These are phyloP conservation scores for Fusarium mundagurra DNA, from an alignment of 2,329 filamentous ascomycete genomes.

Conservation along the genomic window DNA sequence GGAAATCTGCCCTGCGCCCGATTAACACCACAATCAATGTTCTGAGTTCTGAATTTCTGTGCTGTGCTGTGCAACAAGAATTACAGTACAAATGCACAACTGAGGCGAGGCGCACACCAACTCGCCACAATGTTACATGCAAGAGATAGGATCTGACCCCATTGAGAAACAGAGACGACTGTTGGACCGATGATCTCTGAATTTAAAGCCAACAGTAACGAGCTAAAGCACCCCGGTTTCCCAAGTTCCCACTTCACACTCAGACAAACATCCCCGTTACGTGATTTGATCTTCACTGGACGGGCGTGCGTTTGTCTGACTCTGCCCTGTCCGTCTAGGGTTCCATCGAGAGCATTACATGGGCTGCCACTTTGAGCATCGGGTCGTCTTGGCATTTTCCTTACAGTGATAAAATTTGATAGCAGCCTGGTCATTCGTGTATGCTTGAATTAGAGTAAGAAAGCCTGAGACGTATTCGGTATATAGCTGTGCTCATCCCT, in stretches of 20 bases:
- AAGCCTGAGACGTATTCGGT: not conserved
- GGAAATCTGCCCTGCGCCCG: constrained; percentile 17
- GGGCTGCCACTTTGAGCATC: constrained; percentile 37
- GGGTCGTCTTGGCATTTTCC: constrained; percentile 25
- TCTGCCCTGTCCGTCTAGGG: constrained; percentile 11
- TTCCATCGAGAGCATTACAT: constrained; percentile 17
- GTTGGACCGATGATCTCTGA: constrained; percentile 10
- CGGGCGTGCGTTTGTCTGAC: constrained; percentile 9
- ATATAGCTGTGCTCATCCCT: constrained; percentile 20
- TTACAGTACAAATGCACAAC: constrained; percentile 7
- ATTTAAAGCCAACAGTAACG: not conserved
- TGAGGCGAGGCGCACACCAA: constrained; percentile 12
- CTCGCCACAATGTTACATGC: constrained; percentile 7
- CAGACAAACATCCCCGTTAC: constrained; percentile 23
- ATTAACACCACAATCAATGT: not conserved
- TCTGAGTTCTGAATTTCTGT: not conserved
- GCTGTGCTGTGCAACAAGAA: not conserved
- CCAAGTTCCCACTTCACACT: not conserved
- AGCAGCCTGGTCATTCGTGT: not conserved
- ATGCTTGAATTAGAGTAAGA: not conserved
- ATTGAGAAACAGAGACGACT: not conserved
- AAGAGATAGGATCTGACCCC: constrained; percentile 19
- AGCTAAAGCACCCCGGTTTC: not conserved
- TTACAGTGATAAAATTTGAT: not conserved
- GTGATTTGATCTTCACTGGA: constrained; percentile 30